Evolutionary conservation across 139 green algal species (phyloP), one percentile per base, ranked within the genome.

Genomic region (Microglena sp.): DNA sequence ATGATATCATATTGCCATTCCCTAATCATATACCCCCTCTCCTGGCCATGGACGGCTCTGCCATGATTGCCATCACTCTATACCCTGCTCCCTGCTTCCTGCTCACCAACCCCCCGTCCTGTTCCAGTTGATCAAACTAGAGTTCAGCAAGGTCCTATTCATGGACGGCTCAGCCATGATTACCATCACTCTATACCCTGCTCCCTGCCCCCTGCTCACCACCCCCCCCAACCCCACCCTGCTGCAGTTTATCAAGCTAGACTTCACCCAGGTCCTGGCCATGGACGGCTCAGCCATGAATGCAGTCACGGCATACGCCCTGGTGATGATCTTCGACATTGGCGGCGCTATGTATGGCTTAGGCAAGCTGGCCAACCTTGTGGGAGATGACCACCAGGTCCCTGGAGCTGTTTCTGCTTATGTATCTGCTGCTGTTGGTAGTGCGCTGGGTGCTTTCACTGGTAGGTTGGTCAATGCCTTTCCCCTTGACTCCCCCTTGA

Each of bases 241-340:
- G 40, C 40, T 50, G 40, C 40, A 18, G 15, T 24, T 50, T 18
- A 24, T 24, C 40, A 50, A 11, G 40, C 40, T 18, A 11, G 40
- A 50, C 40, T 50, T 50, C 40, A 24, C 40, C 15, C 11, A 50
- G 40, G 18, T 50, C 40, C 40, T 50, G 15, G 40, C 40, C 15
- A 60, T 60, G 53, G 24, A 60, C 7, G 7, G n/a, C 6, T 8
- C 8, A 8, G 53, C 53, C 24, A 60, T 60, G 18, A 33, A 22
- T 18, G 53, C 53, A 33, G 43, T 64, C 29, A 36, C 18, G 11
- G 56, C 56, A 45, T 64, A 64, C 33, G 24, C 55, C 3, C 68
- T 78, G 35, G 76, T 83, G 5, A 83, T 83, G 71, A 50, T 79
- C 8, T 83, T 83, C 32, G 76, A 83, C 62, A 83, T 83, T 29